phyloP scores from a whole-genome alignment of 1,284 basidiomycete species.

The Microbotryum scabiosae region DNA sequence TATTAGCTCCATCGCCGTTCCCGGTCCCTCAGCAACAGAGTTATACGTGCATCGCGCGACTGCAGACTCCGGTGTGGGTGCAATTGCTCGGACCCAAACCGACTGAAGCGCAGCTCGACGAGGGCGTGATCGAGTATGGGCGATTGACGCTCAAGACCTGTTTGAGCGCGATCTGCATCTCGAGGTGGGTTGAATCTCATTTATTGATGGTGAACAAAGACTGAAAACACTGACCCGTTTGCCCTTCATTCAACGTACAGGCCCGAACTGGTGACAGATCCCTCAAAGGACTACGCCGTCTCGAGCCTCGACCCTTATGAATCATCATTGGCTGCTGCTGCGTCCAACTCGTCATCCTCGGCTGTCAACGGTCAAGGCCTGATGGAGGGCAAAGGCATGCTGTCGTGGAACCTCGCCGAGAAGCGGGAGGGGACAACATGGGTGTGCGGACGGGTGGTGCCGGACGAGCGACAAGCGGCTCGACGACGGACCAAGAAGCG shows the following conservation, averaged over 20 bases:
- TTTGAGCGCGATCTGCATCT: slow-evolving; percentile 31
- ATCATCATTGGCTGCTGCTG: slow-evolving; percentile 6
- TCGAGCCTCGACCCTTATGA: slow-evolving; percentile 30
- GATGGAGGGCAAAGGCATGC: slow-evolving; percentile 33
- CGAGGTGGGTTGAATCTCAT: slow-evolving; percentile 1
- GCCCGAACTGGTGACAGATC: slow-evolving; percentile 28
- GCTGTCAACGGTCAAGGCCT: slow-evolving; percentile 6
- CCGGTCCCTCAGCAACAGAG: background rate
- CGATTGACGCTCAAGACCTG: slow-evolving; percentile 29
- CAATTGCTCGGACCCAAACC: slow-evolving; percentile 14
- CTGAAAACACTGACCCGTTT: background rate
- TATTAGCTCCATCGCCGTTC: background rate
- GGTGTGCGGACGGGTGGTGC: slow-evolving; percentile 18
- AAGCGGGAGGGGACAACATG: slow-evolving; percentile 30
- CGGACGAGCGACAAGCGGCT: slow-evolving; percentile 1
- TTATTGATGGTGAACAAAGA: background rate
- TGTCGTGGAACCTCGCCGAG: slow-evolving; percentile 31
- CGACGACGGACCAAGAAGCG: slow-evolving; percentile 12
- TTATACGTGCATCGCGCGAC: slow-evolving; percentile 24
- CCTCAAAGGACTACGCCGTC: slow-evolving; percentile 29
- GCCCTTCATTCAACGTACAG: background rate
- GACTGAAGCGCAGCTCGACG: background rate
- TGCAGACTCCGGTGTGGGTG: slow-evolving; percentile 25
- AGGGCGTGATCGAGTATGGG: slow-evolving; percentile 18
- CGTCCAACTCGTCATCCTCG: background rate